These are phyloP conservation scores for Hypoxylon perforatum DNA, from an alignment of 495 filamentous ascomycete genomes.

Conservation along the genomic window DNA sequence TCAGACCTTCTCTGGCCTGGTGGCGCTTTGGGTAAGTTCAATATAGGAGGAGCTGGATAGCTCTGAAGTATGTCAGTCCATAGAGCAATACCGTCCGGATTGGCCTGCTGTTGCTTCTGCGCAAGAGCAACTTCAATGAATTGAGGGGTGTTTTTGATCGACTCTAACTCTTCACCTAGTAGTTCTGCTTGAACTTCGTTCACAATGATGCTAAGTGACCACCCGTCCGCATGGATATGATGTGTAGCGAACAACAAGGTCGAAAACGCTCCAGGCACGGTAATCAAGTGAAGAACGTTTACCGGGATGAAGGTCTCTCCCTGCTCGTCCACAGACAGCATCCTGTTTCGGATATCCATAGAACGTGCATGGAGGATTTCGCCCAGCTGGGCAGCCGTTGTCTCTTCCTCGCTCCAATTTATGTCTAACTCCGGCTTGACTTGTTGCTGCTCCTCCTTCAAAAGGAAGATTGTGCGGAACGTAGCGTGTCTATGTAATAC, in stretches of 20 bases:
- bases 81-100: neutral
- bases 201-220: slow-evolving; percentile 15
- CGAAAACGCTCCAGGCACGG: slow-evolving; percentile 1
- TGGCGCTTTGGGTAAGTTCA: neutral
- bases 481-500: slow-evolving; percentile 1
- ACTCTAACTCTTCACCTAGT: neutral
- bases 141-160: neutral
- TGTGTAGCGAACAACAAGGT: slow-evolving; percentile 8
- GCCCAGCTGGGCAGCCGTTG: neutral
- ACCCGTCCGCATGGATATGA: slow-evolving; percentile 15
- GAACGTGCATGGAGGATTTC: neutral
- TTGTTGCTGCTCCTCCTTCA: slow-evolving; percentile 1
- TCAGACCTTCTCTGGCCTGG: neutral
- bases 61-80: neutral
- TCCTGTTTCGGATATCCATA: neutral
- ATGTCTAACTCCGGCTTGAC: neutral
- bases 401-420: slow-evolving; percentile 8
- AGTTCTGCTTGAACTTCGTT: slow-evolving; percentile 10
- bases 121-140: slow-evolving; percentile 1
- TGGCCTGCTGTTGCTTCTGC: slow-evolving; percentile 1
- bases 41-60: neutral
- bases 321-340: neutral
- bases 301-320: slow-evolving; percentile 1
- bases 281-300: slow-evolving; percentile 1
- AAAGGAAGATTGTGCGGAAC: slow-evolving; percentile 1